phyloP scores from a whole-genome alignment of 352 stramenopile species.

The Aphanomyces stellatus region DNA sequence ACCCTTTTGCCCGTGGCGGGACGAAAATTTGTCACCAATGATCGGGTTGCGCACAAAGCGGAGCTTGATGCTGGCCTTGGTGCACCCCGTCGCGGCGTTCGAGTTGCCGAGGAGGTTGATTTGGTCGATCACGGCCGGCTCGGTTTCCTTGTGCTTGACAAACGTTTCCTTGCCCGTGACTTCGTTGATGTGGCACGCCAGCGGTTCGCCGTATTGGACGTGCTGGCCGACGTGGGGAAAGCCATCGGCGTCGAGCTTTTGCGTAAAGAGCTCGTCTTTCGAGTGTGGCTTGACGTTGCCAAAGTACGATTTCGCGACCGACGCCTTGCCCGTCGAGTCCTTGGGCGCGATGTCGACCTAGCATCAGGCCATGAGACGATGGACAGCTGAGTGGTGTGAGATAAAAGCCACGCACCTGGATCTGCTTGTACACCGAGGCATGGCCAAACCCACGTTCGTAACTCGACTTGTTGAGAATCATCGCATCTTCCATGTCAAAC shows the following conservation, averaged over 20 bases:
- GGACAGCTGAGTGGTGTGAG: neutral
- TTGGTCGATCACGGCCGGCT: slow-evolving; percentile 96
- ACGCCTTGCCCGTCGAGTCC: no score
- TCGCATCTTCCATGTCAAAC: slow-evolving; percentile 97
- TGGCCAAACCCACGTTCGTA: slow-evolving; percentile 98
- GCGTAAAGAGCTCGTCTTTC: slow-evolving; percentile 45
- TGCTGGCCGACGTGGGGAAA: slow-evolving; percentile 93
- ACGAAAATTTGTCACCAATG: slow-evolving; percentile 99
- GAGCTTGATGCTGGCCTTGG: slow-evolving; percentile 93
- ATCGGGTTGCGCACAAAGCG: slow-evolving; percentile 98
- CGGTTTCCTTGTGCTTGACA: slow-evolving; percentile 97
- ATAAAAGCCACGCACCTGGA: slow-evolving; percentile 76
- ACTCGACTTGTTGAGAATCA: slow-evolving; percentile 99
- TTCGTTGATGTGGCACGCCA: slow-evolving; percentile 95
- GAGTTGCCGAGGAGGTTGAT: slow-evolving; percentile 78
- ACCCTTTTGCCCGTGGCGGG: slow-evolving; percentile 98
- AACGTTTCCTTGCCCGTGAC: slow-evolving; percentile 84
- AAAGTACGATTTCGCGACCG: slow-evolving; percentile 83
- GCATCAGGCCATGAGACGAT: neutral
- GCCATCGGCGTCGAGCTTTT: slow-evolving; percentile 92
- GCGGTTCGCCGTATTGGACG: slow-evolving; percentile 91
- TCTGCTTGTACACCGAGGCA: slow-evolving; percentile 98
- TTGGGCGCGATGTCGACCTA: slow-evolving; percentile 38
- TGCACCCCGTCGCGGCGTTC: slow-evolving; percentile 66
- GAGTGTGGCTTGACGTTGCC: slow-evolving; percentile 82